phyloP scores from a whole-genome alignment of 2,329 filamentous ascomycete genomes.

The Alternaria postmessia region DNA sequence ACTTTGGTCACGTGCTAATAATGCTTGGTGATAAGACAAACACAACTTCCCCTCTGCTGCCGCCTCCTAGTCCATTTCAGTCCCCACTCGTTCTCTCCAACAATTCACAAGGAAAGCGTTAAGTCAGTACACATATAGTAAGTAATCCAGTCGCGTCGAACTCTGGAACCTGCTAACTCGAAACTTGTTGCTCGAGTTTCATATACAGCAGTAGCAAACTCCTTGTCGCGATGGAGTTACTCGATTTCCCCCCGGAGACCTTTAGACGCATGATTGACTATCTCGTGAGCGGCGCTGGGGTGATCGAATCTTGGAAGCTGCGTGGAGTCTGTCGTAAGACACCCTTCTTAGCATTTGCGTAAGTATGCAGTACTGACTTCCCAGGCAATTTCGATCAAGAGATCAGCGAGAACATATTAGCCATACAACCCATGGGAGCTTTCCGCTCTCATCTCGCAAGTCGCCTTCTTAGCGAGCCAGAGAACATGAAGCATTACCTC shows the following conservation, averaged over 20 bases:
- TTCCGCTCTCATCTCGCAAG: background rate
- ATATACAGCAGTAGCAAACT: background rate
- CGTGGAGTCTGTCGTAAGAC: background rate
- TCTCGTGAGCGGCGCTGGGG: background rate
- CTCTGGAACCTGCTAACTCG: background rate
- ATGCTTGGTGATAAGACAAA: background rate
- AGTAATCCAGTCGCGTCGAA: background rate
- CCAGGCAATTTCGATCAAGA: background rate
- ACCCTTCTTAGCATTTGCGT: background rate
- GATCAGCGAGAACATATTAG: background rate
- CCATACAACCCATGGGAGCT: background rate
- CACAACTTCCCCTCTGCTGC: background rate
- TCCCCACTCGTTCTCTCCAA: background rate
- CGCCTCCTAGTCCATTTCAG: background rate
- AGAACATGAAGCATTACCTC: background rate
- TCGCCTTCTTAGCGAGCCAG: background rate
- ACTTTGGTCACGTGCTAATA: background rate
- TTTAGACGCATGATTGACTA: background rate
- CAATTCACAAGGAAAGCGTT: background rate
- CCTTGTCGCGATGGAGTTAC: constrained; percentile 3
- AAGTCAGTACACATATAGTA: background rate
- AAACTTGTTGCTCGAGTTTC: background rate
- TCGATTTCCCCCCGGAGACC: constrained; percentile 7
- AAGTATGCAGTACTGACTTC: background rate
- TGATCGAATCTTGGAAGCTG: background rate